Conservation (phyloP, 2,329 filamentous ascomycete species). For the Aureobasidium sp. region DNA sequence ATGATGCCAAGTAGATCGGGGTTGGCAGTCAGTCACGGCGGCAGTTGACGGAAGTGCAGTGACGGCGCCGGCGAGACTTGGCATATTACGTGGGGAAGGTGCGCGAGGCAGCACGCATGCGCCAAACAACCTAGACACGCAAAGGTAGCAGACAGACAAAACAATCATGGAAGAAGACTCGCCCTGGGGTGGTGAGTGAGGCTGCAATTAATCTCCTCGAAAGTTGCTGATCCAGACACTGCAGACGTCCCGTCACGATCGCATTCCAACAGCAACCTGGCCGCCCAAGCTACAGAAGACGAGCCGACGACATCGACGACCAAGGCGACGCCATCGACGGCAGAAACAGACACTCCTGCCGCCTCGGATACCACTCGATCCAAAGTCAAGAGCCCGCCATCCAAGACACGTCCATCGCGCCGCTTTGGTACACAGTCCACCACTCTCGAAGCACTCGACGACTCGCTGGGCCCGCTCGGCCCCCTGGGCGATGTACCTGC, state of each 20-base stretch:
- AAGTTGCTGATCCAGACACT: neutral
- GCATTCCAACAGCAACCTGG: conserved; percentile 32
- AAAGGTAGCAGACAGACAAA: neutral
- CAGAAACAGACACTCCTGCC: conserved; percentile 15
- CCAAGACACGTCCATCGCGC: conserved; percentile 42
- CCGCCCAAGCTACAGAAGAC: conserved; percentile 31
- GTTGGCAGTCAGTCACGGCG: neutral
- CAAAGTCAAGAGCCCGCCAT: conserved; percentile 19
- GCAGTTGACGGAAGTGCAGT: neutral
- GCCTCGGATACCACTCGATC: conserved; percentile 23
- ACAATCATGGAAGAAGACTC: conserved; percentile 18
- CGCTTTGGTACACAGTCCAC: conserved; percentile 67
- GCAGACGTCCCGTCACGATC: conserved; percentile 41
- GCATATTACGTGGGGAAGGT: conserved; percentile 5
- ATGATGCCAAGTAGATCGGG: too few species aligned
- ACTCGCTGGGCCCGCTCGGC: conserved; percentile 68
- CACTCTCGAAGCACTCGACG: conserved; percentile 68
- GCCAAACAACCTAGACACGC: neutral
- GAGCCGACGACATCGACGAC: conserved; percentile 14
- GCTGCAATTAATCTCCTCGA: neutral
- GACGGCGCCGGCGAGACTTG: neutral
- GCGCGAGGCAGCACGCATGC: neutral
- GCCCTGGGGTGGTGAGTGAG: conserved; percentile 17
- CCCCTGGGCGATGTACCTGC: conserved; percentile 47
- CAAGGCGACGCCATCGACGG: neutral